Conservation (phyloP, 768 basidiomycete species). For the Auriscalpium vulgare region DNA sequence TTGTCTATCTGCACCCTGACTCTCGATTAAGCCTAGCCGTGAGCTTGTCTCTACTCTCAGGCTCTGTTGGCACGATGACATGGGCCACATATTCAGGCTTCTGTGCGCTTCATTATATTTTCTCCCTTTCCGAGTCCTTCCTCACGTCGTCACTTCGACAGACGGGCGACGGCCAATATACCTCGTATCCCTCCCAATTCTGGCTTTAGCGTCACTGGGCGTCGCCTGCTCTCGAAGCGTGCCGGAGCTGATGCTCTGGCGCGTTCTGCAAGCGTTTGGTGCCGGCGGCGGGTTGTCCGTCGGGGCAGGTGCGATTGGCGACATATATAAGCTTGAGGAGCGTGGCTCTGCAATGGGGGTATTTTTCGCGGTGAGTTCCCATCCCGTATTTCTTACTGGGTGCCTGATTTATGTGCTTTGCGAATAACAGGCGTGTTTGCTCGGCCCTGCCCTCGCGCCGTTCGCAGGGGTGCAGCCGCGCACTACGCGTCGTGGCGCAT, state of each 20-base stretch:
- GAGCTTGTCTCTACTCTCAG: conserved; percentile 3
- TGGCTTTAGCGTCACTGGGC: conserved; percentile 51
- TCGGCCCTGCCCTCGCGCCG: conserved; percentile 59
- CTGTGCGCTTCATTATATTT: not conserved
- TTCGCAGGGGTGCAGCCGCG: conserved; percentile 47
- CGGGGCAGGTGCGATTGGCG: conserved; percentile 54
- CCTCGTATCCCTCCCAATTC: conserved; percentile 48
- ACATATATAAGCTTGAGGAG: conserved; percentile 60
- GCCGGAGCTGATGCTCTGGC: conserved; percentile 45
- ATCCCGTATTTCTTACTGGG: no score
- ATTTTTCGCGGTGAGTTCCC: conserved; percentile 38
- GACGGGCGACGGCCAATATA: conserved; percentile 63
- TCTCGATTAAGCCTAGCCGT: not conserved
- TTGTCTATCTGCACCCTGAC: not conserved
- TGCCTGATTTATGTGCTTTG: not conserved
- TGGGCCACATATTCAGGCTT: conserved; percentile 6
- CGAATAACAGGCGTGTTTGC: conserved; percentile 35
- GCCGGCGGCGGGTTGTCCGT: conserved; percentile 47
- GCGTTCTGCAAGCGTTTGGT: conserved; percentile 64
- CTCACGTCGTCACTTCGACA: conserved; percentile 16
- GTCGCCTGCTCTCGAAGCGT: conserved; percentile 41
- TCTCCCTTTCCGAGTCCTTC: not conserved
- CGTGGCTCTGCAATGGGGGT: conserved; percentile 52
- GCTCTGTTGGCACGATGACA: conserved; percentile 2
- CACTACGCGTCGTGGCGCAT: conserved; percentile 61